Evolutionary conservation across 305 asterid species (phyloP).

Genomic region (Nicotiana rustica): DNA sequence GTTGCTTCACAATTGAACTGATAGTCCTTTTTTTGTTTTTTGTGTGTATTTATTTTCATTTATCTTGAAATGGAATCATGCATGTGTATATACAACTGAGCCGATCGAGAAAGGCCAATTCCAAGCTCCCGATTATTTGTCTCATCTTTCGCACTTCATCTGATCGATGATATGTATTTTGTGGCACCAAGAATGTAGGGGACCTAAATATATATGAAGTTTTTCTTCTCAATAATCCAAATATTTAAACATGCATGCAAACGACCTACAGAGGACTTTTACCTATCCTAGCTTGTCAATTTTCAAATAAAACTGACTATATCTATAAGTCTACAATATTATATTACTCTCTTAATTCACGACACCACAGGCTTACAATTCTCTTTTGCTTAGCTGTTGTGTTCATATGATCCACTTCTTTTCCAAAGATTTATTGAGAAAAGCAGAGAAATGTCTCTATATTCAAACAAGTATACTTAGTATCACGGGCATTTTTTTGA

Average conservation of each 20-base stretch:
- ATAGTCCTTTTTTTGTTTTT: background rate
- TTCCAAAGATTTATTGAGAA: background rate
- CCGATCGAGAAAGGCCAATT: slow-evolving; percentile 29
- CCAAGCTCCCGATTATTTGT: slow-evolving; percentile 55
- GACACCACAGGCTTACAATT: background rate
- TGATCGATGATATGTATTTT: slow-evolving; percentile 46
- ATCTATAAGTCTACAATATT: background rate
- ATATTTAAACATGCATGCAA: slow-evolving; percentile 27
- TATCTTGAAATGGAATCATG: background rate
- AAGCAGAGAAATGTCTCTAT: background rate
- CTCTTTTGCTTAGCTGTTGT: slow-evolving; percentile 13
- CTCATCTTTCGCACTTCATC: slow-evolving; percentile 51
- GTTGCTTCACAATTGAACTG: background rate
- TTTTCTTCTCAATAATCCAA: slow-evolving; percentile 29
- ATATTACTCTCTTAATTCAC: slow-evolving; percentile 3
- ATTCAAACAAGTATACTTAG: background rate
- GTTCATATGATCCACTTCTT: slow-evolving; percentile 13
- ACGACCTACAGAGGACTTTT: slow-evolving; percentile 28
- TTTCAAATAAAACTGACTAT: background rate
- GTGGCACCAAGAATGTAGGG: slow-evolving; percentile 58
- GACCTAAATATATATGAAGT: slow-evolving; percentile 49
- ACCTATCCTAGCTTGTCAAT: slow-evolving; percentile 26
- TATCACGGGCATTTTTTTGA: background rate
- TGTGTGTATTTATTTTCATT: background rate
- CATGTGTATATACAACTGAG: slow-evolving; percentile 1